Percentiles rank a stretch among this genome's conserved stretches.
Evolutionary conservation across 73 alveolate genomes (phyloP).

Genomic region (Paramecium octaurelia): DNA sequence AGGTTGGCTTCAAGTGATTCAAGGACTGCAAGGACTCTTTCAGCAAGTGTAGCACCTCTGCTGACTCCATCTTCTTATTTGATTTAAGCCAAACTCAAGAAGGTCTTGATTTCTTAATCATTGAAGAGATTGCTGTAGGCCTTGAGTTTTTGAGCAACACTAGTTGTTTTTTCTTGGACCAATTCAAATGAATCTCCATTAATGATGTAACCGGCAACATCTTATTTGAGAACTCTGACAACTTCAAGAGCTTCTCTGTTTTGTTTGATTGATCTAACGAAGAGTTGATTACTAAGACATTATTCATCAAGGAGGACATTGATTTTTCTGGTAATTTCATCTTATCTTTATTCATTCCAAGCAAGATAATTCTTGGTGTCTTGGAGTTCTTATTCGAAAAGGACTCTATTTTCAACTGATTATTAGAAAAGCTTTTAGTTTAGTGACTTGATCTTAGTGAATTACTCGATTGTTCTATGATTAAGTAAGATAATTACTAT

Average conservation of each 20-base stretch:
- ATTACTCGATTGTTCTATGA: slow-evolving; percentile 16
- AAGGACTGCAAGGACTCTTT: slow-evolving; percentile 20
- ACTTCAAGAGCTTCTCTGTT: slow-evolving; percentile 40
- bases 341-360: slow-evolving; percentile 47
- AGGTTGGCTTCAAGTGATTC: slow-evolving; percentile 29
- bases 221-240: slow-evolving; percentile 35
- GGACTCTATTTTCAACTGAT: not conserved
- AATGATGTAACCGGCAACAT: slow-evolving; percentile 41
- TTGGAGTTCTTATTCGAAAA: not conserved
- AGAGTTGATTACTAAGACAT: slow-evolving; percentile 26
- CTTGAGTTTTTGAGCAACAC: slow-evolving; percentile 21
- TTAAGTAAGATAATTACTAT: not conserved
- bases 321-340: slow-evolving; percentile 41
- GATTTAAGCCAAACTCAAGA: not conserved
- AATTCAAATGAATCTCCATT: slow-evolving; percentile 42
- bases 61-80: not conserved
- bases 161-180: not conserved
- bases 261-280: slow-evolving; percentile 36
- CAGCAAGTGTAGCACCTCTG: slow-evolving; percentile 51
- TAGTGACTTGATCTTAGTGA: slow-evolving; percentile 17
- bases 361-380: slow-evolving; percentile 40
- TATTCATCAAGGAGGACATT: not conserved
- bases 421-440: not conserved
- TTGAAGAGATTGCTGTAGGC: slow-evolving; percentile 1
- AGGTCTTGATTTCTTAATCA: not conserved